These are phyloP conservation scores for Aspergillus nidulans DNA, from an alignment of 495 filamentous ascomycete species.

Conservation along the genomic window DNA sequence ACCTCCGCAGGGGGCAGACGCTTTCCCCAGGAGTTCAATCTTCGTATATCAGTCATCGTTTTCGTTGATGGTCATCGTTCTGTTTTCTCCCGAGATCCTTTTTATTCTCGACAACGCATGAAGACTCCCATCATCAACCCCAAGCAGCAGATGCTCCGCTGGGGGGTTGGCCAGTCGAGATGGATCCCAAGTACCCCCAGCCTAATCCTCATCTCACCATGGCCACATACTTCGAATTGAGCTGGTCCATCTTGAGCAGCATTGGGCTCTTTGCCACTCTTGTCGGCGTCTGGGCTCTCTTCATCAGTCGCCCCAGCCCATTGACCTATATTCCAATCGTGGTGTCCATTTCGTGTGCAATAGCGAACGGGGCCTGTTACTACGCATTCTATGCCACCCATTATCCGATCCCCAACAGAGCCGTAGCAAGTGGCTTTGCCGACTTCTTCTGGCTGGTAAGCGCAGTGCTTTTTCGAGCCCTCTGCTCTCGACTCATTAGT, in stretches of 20 bases:
- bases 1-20: background rate
- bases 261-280: slow-evolving; percentile 27
- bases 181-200: background rate
- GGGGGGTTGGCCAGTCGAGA: background rate
- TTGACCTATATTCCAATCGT: slow-evolving; percentile 27
- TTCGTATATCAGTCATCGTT: background rate
- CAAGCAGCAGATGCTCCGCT: background rate
- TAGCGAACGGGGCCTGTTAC: slow-evolving; percentile 34
- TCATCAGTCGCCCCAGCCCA: slow-evolving; percentile 25
- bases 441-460: slow-evolving; percentile 31
- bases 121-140: background rate
- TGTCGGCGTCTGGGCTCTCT: slow-evolving; percentile 23
- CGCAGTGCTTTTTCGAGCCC: background rate
- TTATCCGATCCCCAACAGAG: slow-evolving; percentile 14
- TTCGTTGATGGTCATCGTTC: background rate
- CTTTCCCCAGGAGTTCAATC: background rate
- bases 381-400: slow-evolving; percentile 29
- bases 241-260: slow-evolving; percentile 35
- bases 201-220: background rate
- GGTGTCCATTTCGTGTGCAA: slow-evolving; percentile 22
- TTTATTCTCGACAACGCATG: background rate
- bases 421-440: slow-evolving; percentile 26
- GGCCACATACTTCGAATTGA: slow-evolving; percentile 26
- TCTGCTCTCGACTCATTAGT: background rate
- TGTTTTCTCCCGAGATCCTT: background rate